Base-by-base conservation (phyloP, 306 rosid genomes). In the Ammopiptanthus mongolicus region DNA sequence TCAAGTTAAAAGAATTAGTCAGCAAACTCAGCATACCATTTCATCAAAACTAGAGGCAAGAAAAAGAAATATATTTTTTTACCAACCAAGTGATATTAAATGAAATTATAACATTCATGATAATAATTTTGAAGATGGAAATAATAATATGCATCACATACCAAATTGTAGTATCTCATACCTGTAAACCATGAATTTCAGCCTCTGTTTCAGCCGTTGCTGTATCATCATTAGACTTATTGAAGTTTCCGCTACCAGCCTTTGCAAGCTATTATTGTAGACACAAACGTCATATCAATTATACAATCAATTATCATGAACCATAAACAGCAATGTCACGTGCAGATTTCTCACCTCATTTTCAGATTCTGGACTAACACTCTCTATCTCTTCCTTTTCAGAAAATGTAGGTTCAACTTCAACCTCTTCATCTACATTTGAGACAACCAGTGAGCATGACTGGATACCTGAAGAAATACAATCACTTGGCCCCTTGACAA, bases 121-220 rank as follows among this genome's bases (percentile, higher is more conserved):
- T 52, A 57, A 73, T 42, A 74, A n/a, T n/a, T n/a, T 60, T 69
- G 51, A 78, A 64, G 41, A 41, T 5, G n/a, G 11, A 53, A 47
- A 58, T 15, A 67, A 15, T 8, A 52, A 56, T 63, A 50, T 44
- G 31, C 76, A 66, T 48, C 17, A 59, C 50, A 57, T 34, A 66
- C 75, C 52, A 68, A 78, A 77, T 51, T 59, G 65, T n/a, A 65
- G 74, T 37, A 31, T 74, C 74, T 81, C 8, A 53, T 77, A 95
- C 97, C 97, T 95, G 97, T 86, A 95, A 84, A 82, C 97, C 97
- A 28, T 87, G 80, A 73, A 88, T 56, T 78, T 80, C 97, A 6
- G 93, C 88, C 74, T 85, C 97, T 50, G 79, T 81, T 88, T 95
- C 97, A 67, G 87, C 65, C 44, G 81, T 86, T 56, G 76, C 58